Base-by-base conservation (phyloP, 208 protist genomes). In the Trypanosoma cruzi region DNA sequence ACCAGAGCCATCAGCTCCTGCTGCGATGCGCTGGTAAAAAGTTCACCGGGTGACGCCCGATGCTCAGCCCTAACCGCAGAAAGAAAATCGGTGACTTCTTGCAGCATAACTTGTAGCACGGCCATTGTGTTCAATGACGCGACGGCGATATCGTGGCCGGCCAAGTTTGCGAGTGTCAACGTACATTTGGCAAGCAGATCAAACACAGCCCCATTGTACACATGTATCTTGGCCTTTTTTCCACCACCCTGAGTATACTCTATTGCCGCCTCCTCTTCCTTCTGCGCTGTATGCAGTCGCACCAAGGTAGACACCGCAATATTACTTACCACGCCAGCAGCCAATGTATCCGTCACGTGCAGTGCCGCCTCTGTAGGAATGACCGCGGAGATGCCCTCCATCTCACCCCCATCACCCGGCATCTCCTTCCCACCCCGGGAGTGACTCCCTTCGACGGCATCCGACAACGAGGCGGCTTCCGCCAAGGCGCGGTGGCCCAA, bases 281-380 rank as follows among this genome's bases (percentile, higher is more conserved):
- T 29, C 29, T 79, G 77, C 18, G 79, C 68, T 4, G 77, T 65
- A 66, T 88, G 82, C 22, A 90, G 64, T 14, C 84, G 85, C 53
- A 91, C 81, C 16, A 79, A 71, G n/a, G 81, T 88, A 6, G 88
- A 75, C 2, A 94, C 70, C 1, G 88, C 88, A 75, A 94, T 85
- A 53, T 64, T 67, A 13, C 71, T 84, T 24, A 89, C 82, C 2
- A 72, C 48, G 29, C 85, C 89, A 8, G 66, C 67, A 2, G 77
- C 55, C 46, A 91, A 44, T 44, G 82, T 85, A 7, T 89, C 85
- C 60, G 70, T 81, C 63, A 93, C 82, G 28, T 36, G 56, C 65
- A 85, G 42, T 46, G 82, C 87, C 13, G 87, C 81, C 11, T 77
- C 67, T 11, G 82, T 94, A 6, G 85, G 82, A 50, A 85, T 81